A percentile compares a stretch with the other conserved stretches of the same genome.
These are phyloP conservation scores for Boletus smithii DNA, from an alignment of 1,284 basidiomycete species.

Conservation along the genomic window DNA sequence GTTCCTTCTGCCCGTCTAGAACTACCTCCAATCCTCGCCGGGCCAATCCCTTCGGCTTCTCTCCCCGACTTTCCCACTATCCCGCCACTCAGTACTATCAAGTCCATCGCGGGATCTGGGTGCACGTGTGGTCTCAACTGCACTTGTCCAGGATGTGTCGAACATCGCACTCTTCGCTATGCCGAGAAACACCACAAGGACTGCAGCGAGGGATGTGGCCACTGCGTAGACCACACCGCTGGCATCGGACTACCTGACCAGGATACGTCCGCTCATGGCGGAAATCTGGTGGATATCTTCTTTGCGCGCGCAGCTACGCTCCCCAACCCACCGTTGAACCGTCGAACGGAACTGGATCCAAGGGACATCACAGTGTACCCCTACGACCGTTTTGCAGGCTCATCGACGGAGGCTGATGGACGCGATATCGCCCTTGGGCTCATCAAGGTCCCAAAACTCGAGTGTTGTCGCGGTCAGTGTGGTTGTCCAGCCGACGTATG, in stretches of 20 bases:
- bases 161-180: slow-evolving; percentile 56
- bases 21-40: slow-evolving; percentile 28
- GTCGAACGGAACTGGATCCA: slow-evolving; percentile 44
- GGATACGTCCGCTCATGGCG: slow-evolving; percentile 13
- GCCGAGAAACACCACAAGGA: slow-evolving; percentile 44
- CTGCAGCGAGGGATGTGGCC: slow-evolving; percentile 59
- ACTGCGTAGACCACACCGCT: slow-evolving; percentile 56
- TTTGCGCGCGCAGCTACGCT: slow-evolving; percentile 60
- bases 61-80: slow-evolving; percentile 52
- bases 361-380: slow-evolving; percentile 50
- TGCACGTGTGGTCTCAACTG: slow-evolving; percentile 70
- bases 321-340: slow-evolving; percentile 49
- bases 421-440: slow-evolving; percentile 44
- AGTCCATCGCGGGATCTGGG: slow-evolving; percentile 56
- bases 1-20: slow-evolving; percentile 17
- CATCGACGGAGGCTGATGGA: slow-evolving; percentile 29
- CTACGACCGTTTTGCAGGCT: slow-evolving; percentile 32
- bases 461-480: slow-evolving; percentile 62
- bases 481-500: slow-evolving; percentile 37
- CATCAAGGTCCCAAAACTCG: slow-evolving; percentile 61
- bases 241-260: slow-evolving; percentile 43
- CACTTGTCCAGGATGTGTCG: slow-evolving; percentile 68
- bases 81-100: slow-evolving; percentile 55
- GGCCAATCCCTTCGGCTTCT: background rate
- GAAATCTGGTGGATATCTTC: slow-evolving; percentile 55